Evolutionary conservation across 2,329 filamentous ascomycete species (phyloP), one percentile per base, ranked within the genome.

Genomic region (Phoma sp.): DNA sequence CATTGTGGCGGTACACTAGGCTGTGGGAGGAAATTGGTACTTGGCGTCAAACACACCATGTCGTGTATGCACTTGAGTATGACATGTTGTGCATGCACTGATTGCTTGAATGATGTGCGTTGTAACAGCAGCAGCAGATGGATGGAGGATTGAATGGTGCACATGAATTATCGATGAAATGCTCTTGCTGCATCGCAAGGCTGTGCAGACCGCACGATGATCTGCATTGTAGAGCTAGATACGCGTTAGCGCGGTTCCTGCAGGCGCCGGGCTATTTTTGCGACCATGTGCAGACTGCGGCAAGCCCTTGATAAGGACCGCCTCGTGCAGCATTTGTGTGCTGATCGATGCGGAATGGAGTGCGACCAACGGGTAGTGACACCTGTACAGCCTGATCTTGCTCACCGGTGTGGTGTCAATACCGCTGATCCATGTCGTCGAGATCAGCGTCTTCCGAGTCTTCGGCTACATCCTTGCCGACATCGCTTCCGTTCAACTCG

Each of bases 391-490:
- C 29, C 45, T 33, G 4, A 7, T 38, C 33, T 40, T 21, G 51
- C 37, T 48, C 50, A 48, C 50, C 43, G 47, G 47, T 37, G 32
- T 38, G 25, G 33, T 15, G 23, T 54, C 46, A 76, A 49, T 70
- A 76, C 52, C 74, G 68, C 30, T 68, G 69, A 55, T 76, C 74
- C 74, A 76, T 74, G 40, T 74, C 71, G 29, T 75, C 72, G 14
- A 74, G 56, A 34, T 75, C 73, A 14, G 64, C 67, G 45, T 73
- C 72, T 43, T 75, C 71, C 23, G 74, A 73, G 18, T 76, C 71
- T 50, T 71, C 68, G 32, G 33, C 33, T 11, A 28, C 18, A 25
- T 17, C 20, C 33, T 53, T 42, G 32, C 62, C 64, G 45, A 56
- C 56, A 36, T 66, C 63, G 53, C 54, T 51, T 17, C 69, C 62